Evolutionary conservation across 305 asterid genomes (phyloP), one percentile per base, ranked within the genome.

Genomic region (Plantago coronopus): DNA sequence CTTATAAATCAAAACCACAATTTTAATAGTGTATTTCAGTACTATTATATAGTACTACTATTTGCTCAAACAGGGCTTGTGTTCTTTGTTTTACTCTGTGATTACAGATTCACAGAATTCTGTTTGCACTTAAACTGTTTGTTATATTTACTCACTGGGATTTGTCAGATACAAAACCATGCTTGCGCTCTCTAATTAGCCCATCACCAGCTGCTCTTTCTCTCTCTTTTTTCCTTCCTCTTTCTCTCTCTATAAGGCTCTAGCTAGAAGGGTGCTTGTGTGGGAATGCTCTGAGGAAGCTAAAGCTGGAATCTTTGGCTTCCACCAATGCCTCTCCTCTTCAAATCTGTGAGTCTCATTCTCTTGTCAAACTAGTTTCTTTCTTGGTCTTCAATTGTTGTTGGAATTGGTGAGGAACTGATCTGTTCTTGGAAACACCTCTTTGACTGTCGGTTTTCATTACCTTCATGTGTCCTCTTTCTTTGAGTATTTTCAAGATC

Each of bases 401-500:
- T 38, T 48, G n/a, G 38, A 57, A 63, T 69, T 62, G 50, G 64
- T 63, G 18, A 56, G 68, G 55, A 71, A 11, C 67, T 72, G 76
- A 63, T 68, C 77, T 70, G 58, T 62, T 63, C 65, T 65, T 64
- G 43, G 45, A 53, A 72, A 22, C n/a, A n/a, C 48, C 60, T 54
- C 49, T 63, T n/a, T 68, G 59, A 48, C 62, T 57, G 57, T 65
- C 56, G 53, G 46, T 59, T 59, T 60, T 0, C 54, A 59, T 59
- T 31, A 53, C 48, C 38, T 45, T n/a, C n/a, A n/a, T n/a, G n/a
- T n/a, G n/a, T n/a, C n/a, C n/a, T n/a, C n/a, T 64, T 27, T 58
- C 51, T 38, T 57, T 43, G 37, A 42, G 51, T 61, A 0, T 38
- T 34, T 65, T 25, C 72, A 63, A 84, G 90, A 85, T 83, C 94